Evolutionary conservation across 495 filamentous ascomycete genomes (phyloP).

Genomic region (Penicillium cinerascens): DNA sequence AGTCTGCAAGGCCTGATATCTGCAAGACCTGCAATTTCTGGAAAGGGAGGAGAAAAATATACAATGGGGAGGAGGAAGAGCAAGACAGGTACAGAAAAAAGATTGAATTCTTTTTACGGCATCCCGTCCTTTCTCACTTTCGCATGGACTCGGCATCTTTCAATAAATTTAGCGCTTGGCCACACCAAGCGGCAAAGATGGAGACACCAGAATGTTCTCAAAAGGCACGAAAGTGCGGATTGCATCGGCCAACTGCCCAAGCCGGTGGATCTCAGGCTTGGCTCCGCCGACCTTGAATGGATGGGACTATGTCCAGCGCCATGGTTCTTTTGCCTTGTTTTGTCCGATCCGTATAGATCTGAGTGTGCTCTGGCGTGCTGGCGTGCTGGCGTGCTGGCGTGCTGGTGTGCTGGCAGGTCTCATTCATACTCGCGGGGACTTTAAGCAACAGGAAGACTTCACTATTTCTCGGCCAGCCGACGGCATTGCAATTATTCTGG

Average conservation of each 20-base stretch:
- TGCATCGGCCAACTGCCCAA: constrained; percentile 4
- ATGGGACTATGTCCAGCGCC: not conserved
- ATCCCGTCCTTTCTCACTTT: not conserved
- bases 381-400: too few relatives aligned
- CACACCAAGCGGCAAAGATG: constrained; percentile 5
- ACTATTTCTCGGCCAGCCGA: not conserved
- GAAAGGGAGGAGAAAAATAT: not conserved
- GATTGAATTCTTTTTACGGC: not conserved
- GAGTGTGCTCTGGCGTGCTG: too few relatives aligned
- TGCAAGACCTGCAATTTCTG: not conserved
- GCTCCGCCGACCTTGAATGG: constrained; percentile 2
- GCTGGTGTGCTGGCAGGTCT: too few relatives aligned
- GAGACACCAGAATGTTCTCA: constrained; percentile 4
- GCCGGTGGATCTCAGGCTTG: not conserved
- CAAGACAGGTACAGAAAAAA: not conserved
- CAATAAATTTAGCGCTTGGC: not conserved
- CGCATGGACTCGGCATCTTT: not conserved
- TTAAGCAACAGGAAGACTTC: not conserved
- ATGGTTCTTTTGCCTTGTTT: not conserved
- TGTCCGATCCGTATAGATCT: not conserved
- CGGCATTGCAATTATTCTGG: not conserved
- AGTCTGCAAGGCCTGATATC: not conserved
- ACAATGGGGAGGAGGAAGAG: not conserved
- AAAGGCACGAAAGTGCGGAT: constrained; percentile 4
- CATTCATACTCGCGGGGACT: not conserved